A percentile compares a stretch with the other conserved stretches of the same genome.
Evolutionary conservation across 2,329 filamentous ascomycete species (phyloP).

Genomic region (Fusarium ramigenum): DNA sequence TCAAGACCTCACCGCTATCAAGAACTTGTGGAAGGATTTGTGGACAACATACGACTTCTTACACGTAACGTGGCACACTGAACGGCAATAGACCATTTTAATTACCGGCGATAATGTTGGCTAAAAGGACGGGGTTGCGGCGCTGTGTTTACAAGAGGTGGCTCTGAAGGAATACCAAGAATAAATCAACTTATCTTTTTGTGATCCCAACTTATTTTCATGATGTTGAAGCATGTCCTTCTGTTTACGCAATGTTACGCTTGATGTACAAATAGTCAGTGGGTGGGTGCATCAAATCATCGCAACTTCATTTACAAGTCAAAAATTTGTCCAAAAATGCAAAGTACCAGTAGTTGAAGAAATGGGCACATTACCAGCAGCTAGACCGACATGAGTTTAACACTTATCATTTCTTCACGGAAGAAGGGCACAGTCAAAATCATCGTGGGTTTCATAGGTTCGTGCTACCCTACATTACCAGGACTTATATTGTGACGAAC

Average conservation of each 20-base stretch:
- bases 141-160: neutral
- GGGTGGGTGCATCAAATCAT: neutral
- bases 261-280: neutral
- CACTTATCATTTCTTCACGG: neutral
- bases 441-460: too few relatives aligned
- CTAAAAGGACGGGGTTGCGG: neutral
- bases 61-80: conserved; percentile 55
- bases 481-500: neutral
- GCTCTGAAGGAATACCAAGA: neutral
- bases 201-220: neutral
- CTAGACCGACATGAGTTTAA: neutral
- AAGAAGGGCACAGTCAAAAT: neutral
- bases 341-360: neutral
- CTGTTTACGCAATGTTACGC: neutral
- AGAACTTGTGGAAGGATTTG: conserved; percentile 75
- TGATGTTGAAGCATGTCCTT: neutral
- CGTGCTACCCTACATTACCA: neutral
- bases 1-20: conserved; percentile 68
- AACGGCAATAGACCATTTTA: neutral
- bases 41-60: conserved; percentile 76
- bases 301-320: neutral
- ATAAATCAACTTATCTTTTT: neutral
- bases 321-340: neutral
- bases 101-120: neutral
- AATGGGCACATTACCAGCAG: too few relatives aligned